These are phyloP conservation scores for Euptelea pleiosperma DNA, from an alignment of 164 flowering plant genomes.

Conservation along the genomic window DNA sequence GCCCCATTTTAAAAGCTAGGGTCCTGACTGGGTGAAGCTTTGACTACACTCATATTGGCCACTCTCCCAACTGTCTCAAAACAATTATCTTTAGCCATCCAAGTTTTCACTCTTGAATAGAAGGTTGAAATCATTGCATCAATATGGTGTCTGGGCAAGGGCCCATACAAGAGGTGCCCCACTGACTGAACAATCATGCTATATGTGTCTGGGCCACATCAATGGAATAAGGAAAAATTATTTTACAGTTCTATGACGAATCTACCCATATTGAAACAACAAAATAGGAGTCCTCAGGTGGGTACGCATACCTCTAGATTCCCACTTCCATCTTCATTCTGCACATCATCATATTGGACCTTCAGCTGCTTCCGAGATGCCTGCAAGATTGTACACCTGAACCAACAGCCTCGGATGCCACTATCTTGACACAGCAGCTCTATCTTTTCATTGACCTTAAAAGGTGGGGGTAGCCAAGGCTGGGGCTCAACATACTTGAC, in stretches of 20 bases:
- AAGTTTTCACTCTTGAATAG: background rate
- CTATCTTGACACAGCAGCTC: constrained; percentile 89
- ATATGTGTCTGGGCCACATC: too few relatives aligned
- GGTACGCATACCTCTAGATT: constrained; percentile 74
- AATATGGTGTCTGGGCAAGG: background rate
- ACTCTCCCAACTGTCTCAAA: background rate
- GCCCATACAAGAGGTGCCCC: background rate
- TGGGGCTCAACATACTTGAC: constrained; percentile 29
- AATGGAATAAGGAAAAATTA: too few relatives aligned
- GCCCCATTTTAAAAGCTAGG: too few relatives aligned
- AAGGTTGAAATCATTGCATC: background rate
- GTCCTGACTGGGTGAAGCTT: too few relatives aligned
- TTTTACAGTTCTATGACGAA: background rate
- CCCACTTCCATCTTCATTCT: constrained; percentile 63
- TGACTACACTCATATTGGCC: too few relatives aligned
- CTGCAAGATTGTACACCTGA: constrained; percentile 65
- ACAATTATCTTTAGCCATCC: background rate
- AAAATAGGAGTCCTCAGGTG: background rate
- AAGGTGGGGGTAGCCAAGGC: constrained; percentile 19
- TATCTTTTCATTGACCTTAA: constrained; percentile 57
- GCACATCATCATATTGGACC: constrained; percentile 72
- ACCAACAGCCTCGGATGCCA: constrained; percentile 95
- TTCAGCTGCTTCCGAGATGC: constrained; percentile 50
- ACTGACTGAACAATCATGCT: background rate
- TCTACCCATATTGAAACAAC: background rate